phyloP scores from a whole-genome alignment of 2,329 filamentous ascomycete genomes.

The Botrytis squamosa region DNA sequence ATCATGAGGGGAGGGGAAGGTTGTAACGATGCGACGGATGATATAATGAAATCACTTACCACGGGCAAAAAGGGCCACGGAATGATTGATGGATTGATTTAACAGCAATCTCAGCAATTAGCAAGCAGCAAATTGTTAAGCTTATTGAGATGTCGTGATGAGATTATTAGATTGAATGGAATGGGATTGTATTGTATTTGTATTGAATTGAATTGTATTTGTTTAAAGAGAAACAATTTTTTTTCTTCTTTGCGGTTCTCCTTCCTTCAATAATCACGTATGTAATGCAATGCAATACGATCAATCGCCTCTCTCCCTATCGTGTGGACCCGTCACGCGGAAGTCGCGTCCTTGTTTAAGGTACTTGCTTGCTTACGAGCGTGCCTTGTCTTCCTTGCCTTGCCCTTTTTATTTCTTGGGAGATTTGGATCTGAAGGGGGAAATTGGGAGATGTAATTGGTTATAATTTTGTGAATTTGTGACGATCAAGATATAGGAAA shows the following conservation, averaged over 20 bases:
- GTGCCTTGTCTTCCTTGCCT: no score
- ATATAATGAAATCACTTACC: slow-evolving; percentile 9
- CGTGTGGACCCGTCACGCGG: slow-evolving; percentile 17
- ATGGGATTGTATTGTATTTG: not conserved
- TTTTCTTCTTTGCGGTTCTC: slow-evolving; percentile 12
- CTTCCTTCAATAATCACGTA: not conserved
- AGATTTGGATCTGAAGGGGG: not conserved
- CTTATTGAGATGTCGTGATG: not conserved
- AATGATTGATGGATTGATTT: not conserved
- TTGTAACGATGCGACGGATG: slow-evolving; percentile 6
- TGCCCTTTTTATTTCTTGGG: not conserved
- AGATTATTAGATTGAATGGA: not conserved
- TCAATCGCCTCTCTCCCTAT: not conserved
- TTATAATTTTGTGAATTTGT: not conserved
- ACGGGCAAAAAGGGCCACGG: not conserved
- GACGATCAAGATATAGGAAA: not conserved
- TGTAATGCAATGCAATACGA: not conserved
- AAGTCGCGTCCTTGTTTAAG: slow-evolving; percentile 20
- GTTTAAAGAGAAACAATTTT: not conserved
- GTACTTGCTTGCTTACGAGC: not conserved
- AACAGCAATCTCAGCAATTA: slow-evolving; percentile 1
- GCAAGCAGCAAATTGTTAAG: not conserved
- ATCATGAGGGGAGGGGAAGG: slow-evolving; percentile 7
- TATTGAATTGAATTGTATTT: not conserved
- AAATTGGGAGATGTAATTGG: not conserved